Evolutionary conservation across 2,329 filamentous ascomycete species (phyloP).

Genomic region (Aspergillus versicolor): DNA sequence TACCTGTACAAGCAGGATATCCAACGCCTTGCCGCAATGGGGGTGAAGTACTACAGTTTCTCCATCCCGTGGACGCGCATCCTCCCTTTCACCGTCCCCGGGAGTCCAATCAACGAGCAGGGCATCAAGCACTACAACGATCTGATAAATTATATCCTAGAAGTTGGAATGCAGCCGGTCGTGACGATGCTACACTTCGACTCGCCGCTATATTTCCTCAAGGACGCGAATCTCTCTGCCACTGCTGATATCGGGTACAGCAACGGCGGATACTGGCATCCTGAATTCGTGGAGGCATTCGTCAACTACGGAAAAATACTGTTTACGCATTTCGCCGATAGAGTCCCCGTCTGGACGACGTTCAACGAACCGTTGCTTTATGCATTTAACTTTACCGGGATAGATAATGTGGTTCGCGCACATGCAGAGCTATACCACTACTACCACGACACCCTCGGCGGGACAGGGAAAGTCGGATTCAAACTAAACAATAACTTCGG

Average conservation of each 20-base stretch:
- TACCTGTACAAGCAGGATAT: slow-evolving; percentile 52
- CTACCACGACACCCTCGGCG: slow-evolving; percentile 44
- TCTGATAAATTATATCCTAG: slow-evolving; percentile 45
- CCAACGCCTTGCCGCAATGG: slow-evolving; percentile 38
- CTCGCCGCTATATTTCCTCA: slow-evolving; percentile 26
- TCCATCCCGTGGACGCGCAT: slow-evolving; percentile 51
- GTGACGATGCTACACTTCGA: slow-evolving; percentile 44
- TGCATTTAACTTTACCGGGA: slow-evolving; percentile 46
- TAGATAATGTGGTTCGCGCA: slow-evolving; percentile 52
- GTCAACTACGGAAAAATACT: slow-evolving; percentile 41
- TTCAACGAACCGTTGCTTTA: slow-evolving; percentile 44
- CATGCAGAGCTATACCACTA: slow-evolving; percentile 37
- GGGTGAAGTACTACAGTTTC: slow-evolving; percentile 44
- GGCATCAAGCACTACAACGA: slow-evolving; percentile 51
- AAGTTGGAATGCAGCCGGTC: slow-evolving; percentile 45
- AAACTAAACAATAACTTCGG: slow-evolving; percentile 54
- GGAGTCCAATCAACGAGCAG: slow-evolving; percentile 47
- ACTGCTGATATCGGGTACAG: slow-evolving; percentile 26
- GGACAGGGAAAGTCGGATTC: slow-evolving; percentile 41
- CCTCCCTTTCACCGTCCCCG: slow-evolving; percentile 47
- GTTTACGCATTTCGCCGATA: slow-evolving; percentile 38
- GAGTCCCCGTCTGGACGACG: slow-evolving; percentile 43
- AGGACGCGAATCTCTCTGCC: slow-evolving; percentile 15
- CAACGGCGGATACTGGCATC: slow-evolving; percentile 36
- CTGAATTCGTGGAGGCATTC: slow-evolving; percentile 42